Conservation (phyloP, 2,329 filamentous ascomycete species). For the Tolypocladium inflatum region DNA sequence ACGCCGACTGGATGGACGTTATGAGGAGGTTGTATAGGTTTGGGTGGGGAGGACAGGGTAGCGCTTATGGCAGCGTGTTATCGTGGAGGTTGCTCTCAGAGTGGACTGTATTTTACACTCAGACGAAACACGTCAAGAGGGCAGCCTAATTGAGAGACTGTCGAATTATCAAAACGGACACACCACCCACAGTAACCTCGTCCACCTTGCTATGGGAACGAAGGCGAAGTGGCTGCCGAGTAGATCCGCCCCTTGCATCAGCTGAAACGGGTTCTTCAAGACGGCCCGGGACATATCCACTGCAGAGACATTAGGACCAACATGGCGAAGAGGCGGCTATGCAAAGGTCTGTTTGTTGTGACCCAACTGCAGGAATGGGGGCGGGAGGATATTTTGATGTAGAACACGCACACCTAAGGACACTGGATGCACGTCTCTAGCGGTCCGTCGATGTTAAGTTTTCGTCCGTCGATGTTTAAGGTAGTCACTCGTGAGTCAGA, state of each 20-base stretch:
- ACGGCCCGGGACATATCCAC: background rate
- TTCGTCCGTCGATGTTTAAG: no score
- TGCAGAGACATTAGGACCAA: background rate
- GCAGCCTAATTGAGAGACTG: background rate
- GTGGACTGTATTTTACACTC: background rate
- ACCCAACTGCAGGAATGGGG: background rate
- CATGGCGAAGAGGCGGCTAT: background rate
- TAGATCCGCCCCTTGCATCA: background rate
- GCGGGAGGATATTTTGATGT: background rate
- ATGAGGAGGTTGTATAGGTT: background rate
- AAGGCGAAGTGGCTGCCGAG: background rate
- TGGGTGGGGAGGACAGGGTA: background rate
- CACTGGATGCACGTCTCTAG: no score
- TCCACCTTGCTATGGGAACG: no score
- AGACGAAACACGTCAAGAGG: background rate
- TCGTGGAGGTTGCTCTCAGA: background rate
- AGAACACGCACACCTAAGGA: no score
- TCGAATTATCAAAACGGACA: background rate
- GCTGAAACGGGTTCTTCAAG: background rate
- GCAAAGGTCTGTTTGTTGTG: background rate
- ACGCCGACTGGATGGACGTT: background rate
- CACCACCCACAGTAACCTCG: background rate
- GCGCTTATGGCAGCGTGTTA: background rate
- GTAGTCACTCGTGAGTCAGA: no score
- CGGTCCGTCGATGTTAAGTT: no score